phyloP scores from a whole-genome alignment of 1,284 basidiomycete genomes.

The Trichosporon faecale region DNA sequence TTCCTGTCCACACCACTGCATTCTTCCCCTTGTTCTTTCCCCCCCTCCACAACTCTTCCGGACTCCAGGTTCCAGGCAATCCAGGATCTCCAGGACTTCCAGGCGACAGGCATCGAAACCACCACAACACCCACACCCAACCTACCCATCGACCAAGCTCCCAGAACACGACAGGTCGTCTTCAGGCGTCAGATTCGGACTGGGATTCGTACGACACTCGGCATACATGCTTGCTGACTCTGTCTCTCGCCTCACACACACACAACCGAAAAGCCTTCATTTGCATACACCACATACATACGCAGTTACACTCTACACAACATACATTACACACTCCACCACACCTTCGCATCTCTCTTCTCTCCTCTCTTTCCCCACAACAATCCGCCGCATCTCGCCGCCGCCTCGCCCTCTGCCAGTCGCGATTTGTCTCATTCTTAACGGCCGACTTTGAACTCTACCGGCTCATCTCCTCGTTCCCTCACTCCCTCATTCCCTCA shows the following conservation, averaged over 20 bases:
- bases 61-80: background rate
- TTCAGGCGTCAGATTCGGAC: constrained; percentile 7
- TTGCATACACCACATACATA: constrained; percentile 9
- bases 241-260: background rate
- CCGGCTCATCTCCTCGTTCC: background rate
- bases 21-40: constrained; percentile 8
- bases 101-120: background rate
- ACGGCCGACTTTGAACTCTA: background rate
- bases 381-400: background rate
- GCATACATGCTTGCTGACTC: constrained; percentile 1
- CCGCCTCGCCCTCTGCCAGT: background rate
- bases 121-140: background rate
- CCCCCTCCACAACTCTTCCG: background rate
- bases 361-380: background rate
- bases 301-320: constrained; percentile 9
- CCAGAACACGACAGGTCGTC: constrained; percentile 10
- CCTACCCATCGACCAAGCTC: background rate
- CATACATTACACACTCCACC: constrained; percentile 7
- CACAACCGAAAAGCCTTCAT: constrained; percentile 8
- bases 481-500: background rate
- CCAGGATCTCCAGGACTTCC: background rate
- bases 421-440: background rate
- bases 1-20: background rate
- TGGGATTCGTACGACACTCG: constrained; percentile 10
- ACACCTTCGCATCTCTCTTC: background rate